Conservation (phyloP, 208 protist species). For the Leishmania mexicana region DNA sequence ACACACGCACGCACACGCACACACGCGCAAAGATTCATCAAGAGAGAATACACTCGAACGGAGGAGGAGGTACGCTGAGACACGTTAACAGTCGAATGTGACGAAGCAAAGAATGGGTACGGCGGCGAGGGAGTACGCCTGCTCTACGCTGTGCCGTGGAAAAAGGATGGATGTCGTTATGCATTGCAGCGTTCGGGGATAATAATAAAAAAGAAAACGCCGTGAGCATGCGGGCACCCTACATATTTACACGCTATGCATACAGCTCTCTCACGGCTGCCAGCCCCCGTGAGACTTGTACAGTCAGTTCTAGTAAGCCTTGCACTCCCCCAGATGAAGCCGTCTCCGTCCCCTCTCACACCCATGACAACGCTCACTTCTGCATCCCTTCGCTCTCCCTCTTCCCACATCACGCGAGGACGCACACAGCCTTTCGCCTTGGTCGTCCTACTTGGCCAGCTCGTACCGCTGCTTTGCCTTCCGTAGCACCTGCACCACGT, state of each 20-base stretch:
- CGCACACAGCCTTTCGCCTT: background rate
- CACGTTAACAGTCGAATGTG: background rate
- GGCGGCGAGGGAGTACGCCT: background rate
- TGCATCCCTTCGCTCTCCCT: background rate
- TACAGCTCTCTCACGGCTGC: background rate
- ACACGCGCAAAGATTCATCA: background rate
- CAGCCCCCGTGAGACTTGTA: background rate
- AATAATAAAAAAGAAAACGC: background rate
- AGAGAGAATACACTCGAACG: background rate
- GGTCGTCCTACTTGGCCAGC: constrained; percentile 50
- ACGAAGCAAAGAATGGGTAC: too few relatives aligned
- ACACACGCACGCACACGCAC: background rate
- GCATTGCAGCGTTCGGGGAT: background rate
- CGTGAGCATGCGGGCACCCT: background rate
- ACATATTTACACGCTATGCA: background rate
- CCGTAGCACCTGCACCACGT: constrained; percentile 88
- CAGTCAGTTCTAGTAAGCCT: background rate
- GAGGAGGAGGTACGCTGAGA: background rate
- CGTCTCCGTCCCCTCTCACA: background rate
- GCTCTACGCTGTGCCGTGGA: background rate
- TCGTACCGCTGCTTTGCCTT: constrained; percentile 81
- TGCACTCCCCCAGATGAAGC: background rate
- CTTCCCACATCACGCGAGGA: background rate
- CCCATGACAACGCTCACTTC: background rate
- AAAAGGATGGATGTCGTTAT: background rate